These are phyloP conservation scores for Stachybotrys chlorohalonatus DNA, from an alignment of 2,329 filamentous ascomycete genomes.

Conservation along the genomic window DNA sequence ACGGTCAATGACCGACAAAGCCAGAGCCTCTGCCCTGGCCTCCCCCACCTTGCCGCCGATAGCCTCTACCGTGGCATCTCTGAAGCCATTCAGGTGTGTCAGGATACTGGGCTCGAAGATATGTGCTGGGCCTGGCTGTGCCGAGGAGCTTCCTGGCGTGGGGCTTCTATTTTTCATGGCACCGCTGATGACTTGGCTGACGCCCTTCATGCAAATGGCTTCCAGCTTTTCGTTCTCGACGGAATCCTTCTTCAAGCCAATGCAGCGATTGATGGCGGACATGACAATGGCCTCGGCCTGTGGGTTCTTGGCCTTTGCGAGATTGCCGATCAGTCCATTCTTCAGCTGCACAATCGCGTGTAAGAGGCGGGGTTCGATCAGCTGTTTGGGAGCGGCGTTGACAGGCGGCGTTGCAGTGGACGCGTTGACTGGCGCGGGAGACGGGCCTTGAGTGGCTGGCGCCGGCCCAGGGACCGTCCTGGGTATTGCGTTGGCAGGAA, in stretches of 20 bases:
- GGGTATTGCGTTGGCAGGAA: not conserved
- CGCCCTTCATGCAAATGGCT: conserved; percentile 33
- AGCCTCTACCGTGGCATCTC: conserved; percentile 32
- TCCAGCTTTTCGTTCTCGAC: conserved; percentile 38
- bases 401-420: conserved; percentile 15
- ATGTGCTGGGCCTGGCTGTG: conserved; percentile 13
- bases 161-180: conserved; percentile 27
- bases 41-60: conserved; percentile 30
- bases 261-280: conserved; percentile 42
- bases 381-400: conserved; percentile 19
- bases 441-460: conserved; percentile 5
- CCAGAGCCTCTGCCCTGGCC: conserved; percentile 33
- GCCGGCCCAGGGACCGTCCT: conserved; percentile 3
- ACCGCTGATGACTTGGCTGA: conserved; percentile 33
- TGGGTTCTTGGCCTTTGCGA: conserved; percentile 31
- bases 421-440: conserved; percentile 5
- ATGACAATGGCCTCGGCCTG: conserved; percentile 39
- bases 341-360: conserved; percentile 35
- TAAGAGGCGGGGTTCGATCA: conserved; percentile 35
- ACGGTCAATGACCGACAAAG: conserved; percentile 41
- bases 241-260: conserved; percentile 35
- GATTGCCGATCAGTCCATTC: conserved; percentile 35
- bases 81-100: conserved; percentile 33
- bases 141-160: conserved; percentile 17
- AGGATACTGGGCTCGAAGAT: conserved; percentile 32